Base-by-base conservation (phyloP, 2,329 filamentous ascomycete genomes). In the Fusarium acutatum region DNA sequence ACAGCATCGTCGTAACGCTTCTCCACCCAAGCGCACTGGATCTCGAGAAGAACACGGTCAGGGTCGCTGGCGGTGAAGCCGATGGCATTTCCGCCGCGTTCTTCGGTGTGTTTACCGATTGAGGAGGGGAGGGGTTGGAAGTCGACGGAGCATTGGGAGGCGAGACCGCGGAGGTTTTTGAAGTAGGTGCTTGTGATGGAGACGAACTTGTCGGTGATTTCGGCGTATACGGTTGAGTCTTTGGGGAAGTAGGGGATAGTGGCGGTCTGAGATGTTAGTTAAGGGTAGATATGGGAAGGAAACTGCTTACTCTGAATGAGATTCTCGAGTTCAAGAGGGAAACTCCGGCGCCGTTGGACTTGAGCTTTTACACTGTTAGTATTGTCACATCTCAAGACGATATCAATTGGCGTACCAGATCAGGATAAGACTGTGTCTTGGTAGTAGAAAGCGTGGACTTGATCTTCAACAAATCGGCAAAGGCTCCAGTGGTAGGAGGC, bases 71-170 rank as follows among this genome's bases (percentile, higher is more conserved):
- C 60, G 0, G 52, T 53, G 12, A 72, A 53, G 1, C 69, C 69
- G 4, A 72, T 72, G 0, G 69, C 69, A 20, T 72, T 72, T 3
- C 69, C 69, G 1, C 69, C 69, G 4, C 58, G 32, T 0, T 60
- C 22, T 14, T 72, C 69, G 2, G 63, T 47, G 1, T 64, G 26
- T 11, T 69, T 72, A 1, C 69, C 69, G 7, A 72, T 57, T 3
- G 49, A 28, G 0, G 47, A 38, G 9, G 69, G 38, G 6, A 72
- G 24, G 3, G 69, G 69, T 7, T 72, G 69, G 35, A 60, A 72
- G 24, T 72, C 69, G 4, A 72, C 69, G 7, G 69, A 72, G 13
- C 69, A 72, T 22, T 72, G 69, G 0, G 69, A 72, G 8, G 46
- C 69, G 0, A 72, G 47, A 2, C 70, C 60, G 4, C 22, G 46